These are phyloP conservation scores for Hirsutella minnesotensis DNA, from an alignment of 2,329 filamentous ascomycete genomes.

Conservation along the genomic window DNA sequence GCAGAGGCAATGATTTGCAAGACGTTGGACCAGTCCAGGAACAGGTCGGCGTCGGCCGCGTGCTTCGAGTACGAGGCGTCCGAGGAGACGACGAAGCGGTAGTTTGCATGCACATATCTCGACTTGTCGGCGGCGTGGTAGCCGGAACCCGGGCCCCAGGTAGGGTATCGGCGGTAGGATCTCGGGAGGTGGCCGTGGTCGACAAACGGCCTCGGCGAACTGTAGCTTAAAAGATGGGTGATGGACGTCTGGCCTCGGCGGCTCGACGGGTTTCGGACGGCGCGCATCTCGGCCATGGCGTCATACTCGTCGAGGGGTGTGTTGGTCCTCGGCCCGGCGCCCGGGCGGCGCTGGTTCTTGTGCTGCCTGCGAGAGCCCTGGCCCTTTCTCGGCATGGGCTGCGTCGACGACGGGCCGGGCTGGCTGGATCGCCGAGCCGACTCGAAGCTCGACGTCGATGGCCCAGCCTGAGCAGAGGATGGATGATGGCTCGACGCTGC, in stretches of 20 bases:
- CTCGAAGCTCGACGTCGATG: constrained; percentile 36
- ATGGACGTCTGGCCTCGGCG: constrained; percentile 93
- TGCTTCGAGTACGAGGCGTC: constrained; percentile 68
- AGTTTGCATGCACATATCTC: constrained; percentile 86
- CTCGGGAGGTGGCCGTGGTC: constrained; percentile 41
- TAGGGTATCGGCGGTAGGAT: constrained; percentile 57
- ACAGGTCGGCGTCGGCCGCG: constrained; percentile 74
- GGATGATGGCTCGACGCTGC: constrained; percentile 28
- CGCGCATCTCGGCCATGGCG: constrained; percentile 67
- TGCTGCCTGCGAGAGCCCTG: constrained; percentile 74
- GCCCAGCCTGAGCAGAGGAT: constrained; percentile 26
- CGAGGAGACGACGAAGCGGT: constrained; percentile 88
- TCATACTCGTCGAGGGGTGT: constrained; percentile 61
- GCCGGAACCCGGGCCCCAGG: constrained; percentile 78
- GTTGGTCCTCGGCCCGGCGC: constrained; percentile 24
- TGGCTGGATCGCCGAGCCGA: constrained; percentile 34
- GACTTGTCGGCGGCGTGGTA: constrained; percentile 88
- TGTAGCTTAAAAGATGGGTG: constrained; percentile 91
- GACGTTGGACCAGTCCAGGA: constrained; percentile 83
- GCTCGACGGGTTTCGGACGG: constrained; percentile 44
- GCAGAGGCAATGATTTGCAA: constrained; percentile 85
- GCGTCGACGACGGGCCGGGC: constrained; percentile 17
- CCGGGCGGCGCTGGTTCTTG: constrained; percentile 65
- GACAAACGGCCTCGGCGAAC: constrained; percentile 59
- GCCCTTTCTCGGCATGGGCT: constrained; percentile 53